phyloP scores from a whole-genome alignment of 257 asterid species.

The Primulina huaijiensis region DNA sequence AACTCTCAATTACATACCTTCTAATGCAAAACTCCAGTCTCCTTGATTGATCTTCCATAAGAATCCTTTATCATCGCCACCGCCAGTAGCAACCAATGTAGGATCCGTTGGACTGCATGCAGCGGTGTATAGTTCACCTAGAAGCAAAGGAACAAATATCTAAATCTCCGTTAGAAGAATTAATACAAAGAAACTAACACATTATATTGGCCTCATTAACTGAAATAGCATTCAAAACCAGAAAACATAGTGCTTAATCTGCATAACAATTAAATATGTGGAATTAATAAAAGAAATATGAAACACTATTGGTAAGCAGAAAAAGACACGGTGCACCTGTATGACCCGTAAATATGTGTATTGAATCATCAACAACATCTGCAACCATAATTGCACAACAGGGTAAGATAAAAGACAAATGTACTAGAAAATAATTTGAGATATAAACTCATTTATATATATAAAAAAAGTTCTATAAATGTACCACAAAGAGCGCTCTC shows the following conservation, averaged over 20 bases:
- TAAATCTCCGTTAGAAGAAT: background rate
- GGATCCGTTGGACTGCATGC: conserved; percentile 85
- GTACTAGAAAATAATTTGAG: background rate
- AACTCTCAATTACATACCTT: conserved; percentile 44
- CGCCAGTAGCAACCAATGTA: conserved; percentile 87
- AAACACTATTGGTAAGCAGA: background rate
- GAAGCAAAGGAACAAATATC: conserved; percentile 24
- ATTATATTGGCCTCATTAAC: conserved; percentile 1
- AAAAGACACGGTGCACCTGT: conserved; percentile 42
- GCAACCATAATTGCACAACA: conserved; percentile 37
- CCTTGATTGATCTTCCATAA: conserved; percentile 76
- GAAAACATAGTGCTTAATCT: conserved; percentile 40
- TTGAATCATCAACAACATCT: conserved; percentile 78
- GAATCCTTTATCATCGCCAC: conserved; percentile 92
- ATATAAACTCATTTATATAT: background rate
- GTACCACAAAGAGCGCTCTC: background rate
- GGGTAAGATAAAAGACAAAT: conserved; percentile 19
- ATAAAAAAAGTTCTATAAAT: background rate
- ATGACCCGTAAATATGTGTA: conserved; percentile 82
- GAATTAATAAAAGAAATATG: background rate
- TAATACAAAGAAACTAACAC: conserved; percentile 1
- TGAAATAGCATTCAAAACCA: background rate
- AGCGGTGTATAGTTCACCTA: conserved; percentile 75
- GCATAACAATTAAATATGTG: conserved; percentile 87
- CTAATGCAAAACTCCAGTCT: conserved; percentile 72